Evolutionary conservation across 108 stramenopile species (phyloP), one percentile per base, ranked within the genome.

Genomic region (Nitzschia palea): DNA sequence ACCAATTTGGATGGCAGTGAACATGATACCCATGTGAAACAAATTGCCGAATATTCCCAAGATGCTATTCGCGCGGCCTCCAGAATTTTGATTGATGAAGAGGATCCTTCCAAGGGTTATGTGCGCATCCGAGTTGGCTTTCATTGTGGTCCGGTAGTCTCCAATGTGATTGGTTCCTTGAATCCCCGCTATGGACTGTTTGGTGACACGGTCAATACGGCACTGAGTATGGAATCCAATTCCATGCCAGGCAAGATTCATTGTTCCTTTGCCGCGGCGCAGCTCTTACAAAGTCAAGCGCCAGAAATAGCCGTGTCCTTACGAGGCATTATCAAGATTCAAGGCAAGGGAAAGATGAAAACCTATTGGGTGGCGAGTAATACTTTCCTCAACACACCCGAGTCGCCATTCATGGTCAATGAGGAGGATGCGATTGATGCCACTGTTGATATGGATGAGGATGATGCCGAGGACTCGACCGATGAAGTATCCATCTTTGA

Each of bases 151-250:
- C 80, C 85, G 3, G 48, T 81, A 35, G 79, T 86, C 1, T 73
- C 80, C 1, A 52, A 68, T 54, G 82, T 86, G 0, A 77, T 86
- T 0, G 85, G 85, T 0, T 44, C 72, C 10, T 58, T 59, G 2
- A 80, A 73, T 55, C 79, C 68, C 9, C 62, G 68, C 10, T 86
- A 77, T 57, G 52, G 80, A 35, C 31, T 85, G 33, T 85, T 85
- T 77, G 84, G 84, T 20, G 84, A 85, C 52, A 71, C 86, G 5
- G 86, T 86, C 0, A 86, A 84, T 51, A 73, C 73, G 12, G 55
- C 86, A 6, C 55, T 74, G 0, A 37, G 86, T 22, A 84, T 86
- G 86, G 82, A 86, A 62, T 67, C 68, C 25, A 74, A 76, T 59
- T 78, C 77, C 15, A 37, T 33, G 12, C 20, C 52, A 3, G 67